Conservation (phyloP, 768 basidiomycete species). For the Podaxis mareebaensis region DNA sequence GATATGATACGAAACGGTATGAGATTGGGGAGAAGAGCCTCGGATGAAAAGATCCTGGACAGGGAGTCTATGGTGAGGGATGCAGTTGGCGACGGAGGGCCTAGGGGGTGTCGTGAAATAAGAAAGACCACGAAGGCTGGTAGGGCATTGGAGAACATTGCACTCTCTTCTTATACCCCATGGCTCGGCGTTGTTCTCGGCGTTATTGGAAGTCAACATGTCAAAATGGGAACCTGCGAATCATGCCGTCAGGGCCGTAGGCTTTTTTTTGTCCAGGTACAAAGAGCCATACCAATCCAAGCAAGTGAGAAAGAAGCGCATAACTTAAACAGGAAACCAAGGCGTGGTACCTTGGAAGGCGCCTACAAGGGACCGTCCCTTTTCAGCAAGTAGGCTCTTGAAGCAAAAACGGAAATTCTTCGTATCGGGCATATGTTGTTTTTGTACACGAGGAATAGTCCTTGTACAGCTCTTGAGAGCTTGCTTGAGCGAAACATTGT, state of each 20-base stretch:
- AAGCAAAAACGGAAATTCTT: background rate
- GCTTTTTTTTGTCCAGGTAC: background rate
- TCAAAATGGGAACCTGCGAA: background rate
- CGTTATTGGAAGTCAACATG: background rate
- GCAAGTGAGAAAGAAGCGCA: background rate
- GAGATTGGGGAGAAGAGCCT: background rate
- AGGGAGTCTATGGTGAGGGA: conserved; percentile 3
- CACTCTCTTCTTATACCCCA: background rate
- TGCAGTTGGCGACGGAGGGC: background rate
- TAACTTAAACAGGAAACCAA: background rate
- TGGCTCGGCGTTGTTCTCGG: background rate
- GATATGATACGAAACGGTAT: background rate
- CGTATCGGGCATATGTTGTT: conserved; percentile 3
- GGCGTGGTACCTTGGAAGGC: background rate
- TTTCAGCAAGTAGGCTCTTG: background rate
- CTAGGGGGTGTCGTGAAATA: background rate
- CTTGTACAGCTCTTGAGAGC: background rate
- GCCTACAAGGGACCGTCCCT: conserved; percentile 3
- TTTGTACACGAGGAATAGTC: background rate
- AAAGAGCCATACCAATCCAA: background rate
- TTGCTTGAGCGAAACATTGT: background rate
- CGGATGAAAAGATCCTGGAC: background rate
- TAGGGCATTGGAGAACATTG: background rate
- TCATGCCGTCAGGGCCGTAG: background rate
- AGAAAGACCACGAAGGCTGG: background rate